Base-by-base conservation (phyloP, 2,329 filamentous ascomycete species). In the Trichoderma gracile region DNA sequence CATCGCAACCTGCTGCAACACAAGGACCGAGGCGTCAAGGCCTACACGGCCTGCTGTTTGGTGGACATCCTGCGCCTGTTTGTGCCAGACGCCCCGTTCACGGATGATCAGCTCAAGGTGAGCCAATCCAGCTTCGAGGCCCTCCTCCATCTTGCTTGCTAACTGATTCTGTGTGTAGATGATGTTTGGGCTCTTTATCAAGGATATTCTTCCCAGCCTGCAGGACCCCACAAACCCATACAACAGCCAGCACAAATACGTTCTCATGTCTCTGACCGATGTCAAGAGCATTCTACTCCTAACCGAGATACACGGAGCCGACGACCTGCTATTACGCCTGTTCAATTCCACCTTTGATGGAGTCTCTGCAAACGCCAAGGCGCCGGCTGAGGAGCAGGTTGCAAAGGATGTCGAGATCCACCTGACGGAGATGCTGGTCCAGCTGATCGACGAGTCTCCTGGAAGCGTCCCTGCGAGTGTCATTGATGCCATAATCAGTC, bases 201-300 rank as follows among this genome's bases (percentile, higher is more conserved):
- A 87, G 65, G 88, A 89, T 55, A 90, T 96, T 69, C 84, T 98
- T 52, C 93, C 93, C 53, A 88, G 92, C 52, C 86, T 98, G 27
- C 89, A 92, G 72, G 89, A 97, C 72, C 92, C 93, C 14, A 89
- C 89, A 45, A 90, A 96, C 74, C 89, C 93, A 10, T 98, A 97
- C 81, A 94, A 96, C 77, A 88, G 87, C 67, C 93, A 98, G 77
- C 92, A 99, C 78, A 88, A 95, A 77, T 95, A 96, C 73, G 91
- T 97, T 67, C 82, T 99, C 66, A 87, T 88, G 67, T 97, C 93
- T 19, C 84, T 99, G 33, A 89, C 92, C 63, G 92, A 96, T 70
- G 91, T 97, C 70, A 97, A 98, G 82, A 97, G 93, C 78, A 92
- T 99, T 47, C 86, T 98, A 9, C 86, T 99, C 46, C 85, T 99